Percentiles rank a stretch among this genome's conserved stretches.
Evolutionary conservation across 129 eudicot genomes (phyloP).

Genomic region (Lonicera japonica): DNA sequence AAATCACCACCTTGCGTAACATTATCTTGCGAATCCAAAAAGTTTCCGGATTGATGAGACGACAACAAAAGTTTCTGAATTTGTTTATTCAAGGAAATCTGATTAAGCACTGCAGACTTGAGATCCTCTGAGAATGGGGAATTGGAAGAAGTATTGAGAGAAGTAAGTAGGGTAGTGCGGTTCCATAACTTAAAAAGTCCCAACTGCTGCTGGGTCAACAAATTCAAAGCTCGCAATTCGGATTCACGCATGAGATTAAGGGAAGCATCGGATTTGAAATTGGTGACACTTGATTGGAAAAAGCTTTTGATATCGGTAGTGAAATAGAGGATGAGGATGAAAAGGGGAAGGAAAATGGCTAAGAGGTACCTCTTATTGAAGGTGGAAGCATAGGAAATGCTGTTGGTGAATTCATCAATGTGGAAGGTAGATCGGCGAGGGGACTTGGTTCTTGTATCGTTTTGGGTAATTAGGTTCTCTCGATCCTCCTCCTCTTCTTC

Average conservation of each 20-base stretch:
- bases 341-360: constrained; percentile 49
- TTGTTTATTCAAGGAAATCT: constrained; percentile 57
- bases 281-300: constrained; percentile 36
- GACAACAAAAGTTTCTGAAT: constrained; percentile 66
- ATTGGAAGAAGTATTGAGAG: neutral
- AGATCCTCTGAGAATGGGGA: constrained; percentile 9
- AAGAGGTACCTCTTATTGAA: constrained; percentile 61
- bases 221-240: constrained; percentile 53
- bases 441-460: constrained; percentile 22
- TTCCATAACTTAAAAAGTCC: constrained; percentile 54
- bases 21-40: constrained; percentile 18
- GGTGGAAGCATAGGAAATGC: constrained; percentile 11
- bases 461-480: constrained; percentile 40
- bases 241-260: constrained; percentile 66
- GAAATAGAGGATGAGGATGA: constrained; percentile 46
- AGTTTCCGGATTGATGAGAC: constrained; percentile 29
- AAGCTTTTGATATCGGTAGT: constrained; percentile 47
- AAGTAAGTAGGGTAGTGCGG: constrained; percentile 15
- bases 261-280: constrained; percentile 7
- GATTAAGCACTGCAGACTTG: constrained; percentile 36
- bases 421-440: constrained; percentile 42
- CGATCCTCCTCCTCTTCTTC: constrained; percentile 91
- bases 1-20: constrained; percentile 13
- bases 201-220: constrained; percentile 60
- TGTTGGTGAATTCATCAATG: constrained; percentile 34